These are phyloP conservation scores for Setomelanomma holmii DNA, from an alignment of 2,329 filamentous ascomycete genomes.

Conservation along the genomic window DNA sequence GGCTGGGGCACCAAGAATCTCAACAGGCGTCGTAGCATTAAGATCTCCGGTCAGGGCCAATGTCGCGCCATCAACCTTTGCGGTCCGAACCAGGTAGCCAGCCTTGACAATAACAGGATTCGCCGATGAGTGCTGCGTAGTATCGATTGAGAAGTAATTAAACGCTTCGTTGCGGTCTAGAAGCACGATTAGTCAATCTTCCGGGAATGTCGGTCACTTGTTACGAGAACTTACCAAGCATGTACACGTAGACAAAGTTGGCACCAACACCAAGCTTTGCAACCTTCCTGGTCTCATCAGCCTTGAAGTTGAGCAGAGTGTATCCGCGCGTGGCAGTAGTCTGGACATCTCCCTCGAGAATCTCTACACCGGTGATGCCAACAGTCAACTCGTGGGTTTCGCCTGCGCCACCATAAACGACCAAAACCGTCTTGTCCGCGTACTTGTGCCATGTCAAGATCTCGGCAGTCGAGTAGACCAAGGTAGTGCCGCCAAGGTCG, in stretches of 20 bases:
- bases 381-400: slow-evolving; percentile 71
- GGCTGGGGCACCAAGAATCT: slow-evolving; percentile 67
- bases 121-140: slow-evolving; percentile 37
- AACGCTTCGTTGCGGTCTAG: slow-evolving; percentile 71
- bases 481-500: slow-evolving; percentile 62
- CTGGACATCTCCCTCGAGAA: slow-evolving; percentile 52
- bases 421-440: slow-evolving; percentile 63
- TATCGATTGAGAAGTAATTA: slow-evolving; percentile 71
- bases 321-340: slow-evolving; percentile 51
- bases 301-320: slow-evolving; percentile 63
- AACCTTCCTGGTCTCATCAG: slow-evolving; percentile 60
- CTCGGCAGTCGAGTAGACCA: slow-evolving; percentile 74
- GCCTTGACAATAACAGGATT: slow-evolving; percentile 65
- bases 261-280: slow-evolving; percentile 54
- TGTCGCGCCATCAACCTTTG: slow-evolving; percentile 61
- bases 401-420: slow-evolving; percentile 68
- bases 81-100: slow-evolving; percentile 69
- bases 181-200: slow-evolving; percentile 4
- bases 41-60: slow-evolving; percentile 74
- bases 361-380: slow-evolving; percentile 41
- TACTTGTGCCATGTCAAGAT: slow-evolving; percentile 73
- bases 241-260: slow-evolving; percentile 61
- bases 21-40: slow-evolving; percentile 71
- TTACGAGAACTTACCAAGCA: slow-evolving; percentile 55
- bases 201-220: slow-evolving; percentile 11